Evolutionary conservation across 345 rosid species (phyloP).

Genomic region (Gossypium bickii): DNA sequence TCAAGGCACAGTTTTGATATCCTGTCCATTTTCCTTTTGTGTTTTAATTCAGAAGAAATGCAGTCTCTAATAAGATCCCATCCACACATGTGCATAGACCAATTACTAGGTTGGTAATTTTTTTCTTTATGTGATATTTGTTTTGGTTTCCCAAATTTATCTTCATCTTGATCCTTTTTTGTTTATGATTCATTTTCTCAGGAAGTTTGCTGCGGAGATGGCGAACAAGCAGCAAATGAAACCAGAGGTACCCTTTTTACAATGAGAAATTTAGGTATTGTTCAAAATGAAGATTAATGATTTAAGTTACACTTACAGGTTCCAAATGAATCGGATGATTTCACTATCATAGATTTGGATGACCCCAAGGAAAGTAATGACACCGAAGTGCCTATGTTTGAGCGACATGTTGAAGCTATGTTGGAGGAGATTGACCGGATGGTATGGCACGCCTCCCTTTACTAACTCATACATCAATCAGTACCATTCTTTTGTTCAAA

Average conservation of each 20-base stretch:
- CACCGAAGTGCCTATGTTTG: slow-evolving; percentile 65
- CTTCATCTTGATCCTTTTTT: slow-evolving; percentile 7
- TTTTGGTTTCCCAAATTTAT: neutral
- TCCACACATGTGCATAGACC: slow-evolving; percentile 69
- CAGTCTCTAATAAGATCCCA: slow-evolving; percentile 41
- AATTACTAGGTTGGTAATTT: slow-evolving; percentile 59
- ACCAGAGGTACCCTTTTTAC: slow-evolving; percentile 41
- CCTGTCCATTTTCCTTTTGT: neutral
- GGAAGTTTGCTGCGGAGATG: slow-evolving; percentile 78
- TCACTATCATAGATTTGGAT: slow-evolving; percentile 30
- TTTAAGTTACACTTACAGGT: slow-evolving; percentile 24
- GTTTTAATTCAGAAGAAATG: slow-evolving; percentile 37
- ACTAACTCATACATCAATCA: neutral
- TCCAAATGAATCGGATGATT: slow-evolving; percentile 32
- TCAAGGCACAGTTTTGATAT: neutral
- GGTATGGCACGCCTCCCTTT: slow-evolving; percentile 36
- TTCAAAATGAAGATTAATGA: neutral
- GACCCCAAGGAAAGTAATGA: slow-evolving; percentile 35
- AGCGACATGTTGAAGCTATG: slow-evolving; percentile 84
- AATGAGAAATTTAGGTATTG: slow-evolving; percentile 1
- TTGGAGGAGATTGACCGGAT: slow-evolving; percentile 77
- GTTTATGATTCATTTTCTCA: slow-evolving; percentile 25
- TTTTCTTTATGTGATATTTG: neutral
- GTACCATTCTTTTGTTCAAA: neutral
- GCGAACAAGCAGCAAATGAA: slow-evolving; percentile 53